phyloP scores from a whole-genome alignment of 1,284 basidiomycete genomes.

The Irpex rosettiformis region DNA sequence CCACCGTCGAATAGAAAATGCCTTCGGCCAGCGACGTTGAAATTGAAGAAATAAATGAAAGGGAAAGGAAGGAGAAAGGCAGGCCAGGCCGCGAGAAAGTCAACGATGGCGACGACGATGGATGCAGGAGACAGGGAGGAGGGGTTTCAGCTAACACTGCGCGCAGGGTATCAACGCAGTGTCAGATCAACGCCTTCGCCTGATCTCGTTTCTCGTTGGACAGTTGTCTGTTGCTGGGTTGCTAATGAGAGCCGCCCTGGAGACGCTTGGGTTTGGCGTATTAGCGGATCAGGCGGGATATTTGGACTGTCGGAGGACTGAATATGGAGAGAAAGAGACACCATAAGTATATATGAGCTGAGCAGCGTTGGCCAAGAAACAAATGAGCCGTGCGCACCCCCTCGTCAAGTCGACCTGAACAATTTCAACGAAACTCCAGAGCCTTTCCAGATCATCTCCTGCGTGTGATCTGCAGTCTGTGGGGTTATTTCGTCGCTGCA shows the following conservation, averaged over 20 bases:
- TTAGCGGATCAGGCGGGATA: background rate
- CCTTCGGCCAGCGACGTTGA: slow-evolving; percentile 15
- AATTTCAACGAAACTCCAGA: no score
- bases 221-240: slow-evolving; percentile 3
- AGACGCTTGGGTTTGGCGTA: background rate
- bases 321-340: background rate
- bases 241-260: slow-evolving; percentile 1
- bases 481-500: no score
- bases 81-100: slow-evolving; percentile 12
- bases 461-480: no score
- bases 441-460: no score
- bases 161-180: background rate
- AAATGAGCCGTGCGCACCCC: no score
- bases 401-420: no score
- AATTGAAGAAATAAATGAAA: background rate
- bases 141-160: background rate
- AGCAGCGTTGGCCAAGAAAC: no score
- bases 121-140: background rate
- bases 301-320: background rate
- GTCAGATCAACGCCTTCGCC: background rate
- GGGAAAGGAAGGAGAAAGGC: slow-evolving; percentile 2
- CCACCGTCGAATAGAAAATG: background rate
- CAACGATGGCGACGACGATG: background rate
- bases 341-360: no score
- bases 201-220: slow-evolving; percentile 6